Conservation (phyloP, 805 yeast genomes). For the Naumovozyma baii region DNA sequence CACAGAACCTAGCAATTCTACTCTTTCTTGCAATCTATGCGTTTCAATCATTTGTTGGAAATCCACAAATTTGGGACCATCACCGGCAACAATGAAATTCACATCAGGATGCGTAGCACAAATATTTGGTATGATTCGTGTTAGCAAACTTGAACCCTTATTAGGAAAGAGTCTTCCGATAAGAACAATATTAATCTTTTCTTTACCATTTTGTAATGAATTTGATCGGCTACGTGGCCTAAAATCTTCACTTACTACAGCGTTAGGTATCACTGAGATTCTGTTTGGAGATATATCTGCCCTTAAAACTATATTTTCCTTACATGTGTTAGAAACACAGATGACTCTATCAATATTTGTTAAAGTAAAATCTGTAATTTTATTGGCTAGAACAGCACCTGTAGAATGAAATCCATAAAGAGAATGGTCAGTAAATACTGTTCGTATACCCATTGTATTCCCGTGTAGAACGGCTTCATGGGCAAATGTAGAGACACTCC, state of each 20-base stretch:
- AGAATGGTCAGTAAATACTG: conserved; percentile 94
- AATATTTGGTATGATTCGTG: conserved; percentile 75
- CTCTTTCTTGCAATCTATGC: conserved; percentile 76
- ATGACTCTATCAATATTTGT: conserved; percentile 86
- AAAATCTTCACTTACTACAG: conserved; percentile 80
- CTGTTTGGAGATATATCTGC: conserved; percentile 68
- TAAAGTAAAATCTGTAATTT: conserved; percentile 69
- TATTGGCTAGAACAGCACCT: conserved; percentile 76
- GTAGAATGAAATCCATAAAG: conserved; percentile 87
- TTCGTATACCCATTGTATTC: conserved; percentile 80
- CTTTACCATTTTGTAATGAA: conserved; percentile 2
- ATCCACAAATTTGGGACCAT: conserved; percentile 91
- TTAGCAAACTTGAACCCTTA: conserved; percentile 86
- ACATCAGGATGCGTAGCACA: conserved; percentile 57
- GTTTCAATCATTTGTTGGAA: conserved; percentile 91
- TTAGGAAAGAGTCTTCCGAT: conserved; percentile 90
- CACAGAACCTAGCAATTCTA: conserved; percentile 74
- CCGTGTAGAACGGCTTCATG: conserved; percentile 91
- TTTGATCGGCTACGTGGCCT: conserved; percentile 31
- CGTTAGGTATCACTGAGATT: conserved; percentile 92
- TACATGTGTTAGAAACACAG: conserved; percentile 94
- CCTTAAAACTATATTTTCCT: conserved; percentile 86
- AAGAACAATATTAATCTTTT: conserved; percentile 70
- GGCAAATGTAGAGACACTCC: conserved; percentile 74
- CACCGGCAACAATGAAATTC: conserved; percentile 84